Base-by-base conservation (phyloP, 371 early-diverging fungal genomes). In the Blakeslea trispora region DNA sequence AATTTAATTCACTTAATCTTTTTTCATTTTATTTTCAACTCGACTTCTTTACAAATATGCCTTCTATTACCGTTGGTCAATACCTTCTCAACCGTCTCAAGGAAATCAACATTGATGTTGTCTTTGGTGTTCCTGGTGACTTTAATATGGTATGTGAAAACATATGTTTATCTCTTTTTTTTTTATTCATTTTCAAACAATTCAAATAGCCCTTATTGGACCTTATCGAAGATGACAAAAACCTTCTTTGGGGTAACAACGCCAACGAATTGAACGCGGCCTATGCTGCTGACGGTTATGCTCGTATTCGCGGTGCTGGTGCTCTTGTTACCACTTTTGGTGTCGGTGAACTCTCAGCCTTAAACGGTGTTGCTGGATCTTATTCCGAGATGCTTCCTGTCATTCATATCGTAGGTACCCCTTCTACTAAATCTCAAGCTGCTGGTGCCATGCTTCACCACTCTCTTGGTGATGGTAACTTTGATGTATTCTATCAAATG, bases 251-350 rank as follows among this genome's bases (percentile, higher is more conserved):
- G 79, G 70, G 71, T 37, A 66, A 71, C 47, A 63, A 68, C 45
- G 68, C 69, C 2, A 79, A 79, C 44, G 79, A 79, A 52, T 53
- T 79, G 39, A 79, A 81, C 24, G 72, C 74, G 5, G 60, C 76
- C 10, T 78, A 78, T 60, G 75, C 82, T n/a, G 80, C 81, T 18
- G 82, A 82, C 59, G 81, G 81, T n/a, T 82, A 82, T 61, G 79
- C 83, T 34, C 68, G 71, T 50, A 48, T 68, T 19, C 45, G 57
- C 21, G 67, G 74, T 39, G 63, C 62, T 23, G 70, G 74, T 43
- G 76, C 74, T 28, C 39, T 82, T 14, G 68, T 77, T 15, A 82
- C 83, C 13, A 82, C 83, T 10, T 82, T 82, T 55, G 83, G 83
- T 39, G 83, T 82, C 2, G 83, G 83, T 50, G 83, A 82, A 57